Percentiles rank a stretch among this genome's conserved stretches.
These are phyloP conservation scores for Mucor velutinosus DNA, from an alignment of 371 early-diverging fungal genomes.

Conservation along the genomic window DNA sequence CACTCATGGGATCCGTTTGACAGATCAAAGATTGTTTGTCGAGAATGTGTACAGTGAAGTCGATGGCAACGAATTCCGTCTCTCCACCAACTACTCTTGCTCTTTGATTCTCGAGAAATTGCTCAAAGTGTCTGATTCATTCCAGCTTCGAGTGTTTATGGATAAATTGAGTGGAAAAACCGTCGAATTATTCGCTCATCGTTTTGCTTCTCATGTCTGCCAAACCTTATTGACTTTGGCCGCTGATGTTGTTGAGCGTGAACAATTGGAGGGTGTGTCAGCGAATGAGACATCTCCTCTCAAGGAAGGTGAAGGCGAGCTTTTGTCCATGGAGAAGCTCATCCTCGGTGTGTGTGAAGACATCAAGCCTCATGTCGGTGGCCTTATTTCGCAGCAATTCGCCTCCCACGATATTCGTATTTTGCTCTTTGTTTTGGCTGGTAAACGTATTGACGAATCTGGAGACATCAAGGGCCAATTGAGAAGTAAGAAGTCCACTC, in stretches of 20 bases:
- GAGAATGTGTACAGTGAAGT: conserved; percentile 79
- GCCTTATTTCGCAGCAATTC: conserved; percentile 71
- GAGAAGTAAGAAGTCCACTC: conserved; percentile 64
- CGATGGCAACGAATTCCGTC: conserved; percentile 71
- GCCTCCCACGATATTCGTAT: conserved; percentile 79
- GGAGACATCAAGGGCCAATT: conserved; percentile 54
- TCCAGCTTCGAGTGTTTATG: conserved; percentile 73
- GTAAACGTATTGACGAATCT: conserved; percentile 63
- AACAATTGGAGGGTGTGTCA: conserved; percentile 51
- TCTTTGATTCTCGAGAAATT: conserved; percentile 83
- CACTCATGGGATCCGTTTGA: not conserved
- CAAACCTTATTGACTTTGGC: conserved; percentile 77
- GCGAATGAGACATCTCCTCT: conserved; percentile 24
- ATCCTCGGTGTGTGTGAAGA: conserved; percentile 65
- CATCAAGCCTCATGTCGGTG: conserved; percentile 66
- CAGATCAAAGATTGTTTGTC: conserved; percentile 74
- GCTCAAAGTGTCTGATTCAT: conserved; percentile 67
- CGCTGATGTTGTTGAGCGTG: conserved; percentile 76
- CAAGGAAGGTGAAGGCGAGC: conserved; percentile 41
- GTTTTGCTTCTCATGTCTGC: conserved; percentile 85
- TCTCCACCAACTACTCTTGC: conserved; percentile 79
- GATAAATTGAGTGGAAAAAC: conserved; percentile 69
- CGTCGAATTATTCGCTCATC: conserved; percentile 74
- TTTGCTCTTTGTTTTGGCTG: conserved; percentile 69
- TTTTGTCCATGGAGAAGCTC: conserved; percentile 69